A percentile compares a stretch with the other conserved stretches of the same genome.
Conservation (phyloP, 2,329 filamentous ascomycete genomes). For the Leptodontidium sp. region DNA sequence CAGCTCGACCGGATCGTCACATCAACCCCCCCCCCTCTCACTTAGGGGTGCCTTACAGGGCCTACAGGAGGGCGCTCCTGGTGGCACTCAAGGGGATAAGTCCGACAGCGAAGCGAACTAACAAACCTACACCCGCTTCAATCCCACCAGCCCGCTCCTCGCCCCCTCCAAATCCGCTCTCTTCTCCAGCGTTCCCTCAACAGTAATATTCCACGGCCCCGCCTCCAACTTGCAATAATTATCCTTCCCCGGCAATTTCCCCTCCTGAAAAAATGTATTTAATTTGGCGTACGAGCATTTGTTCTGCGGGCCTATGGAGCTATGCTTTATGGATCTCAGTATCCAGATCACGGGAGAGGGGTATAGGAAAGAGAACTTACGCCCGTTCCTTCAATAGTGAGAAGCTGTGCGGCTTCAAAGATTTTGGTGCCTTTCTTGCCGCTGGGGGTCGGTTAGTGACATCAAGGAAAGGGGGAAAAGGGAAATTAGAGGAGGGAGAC, state of each 20-base stretch:
- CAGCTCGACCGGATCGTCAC: too few species aligned
- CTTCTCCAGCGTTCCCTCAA: conserved; percentile 11
- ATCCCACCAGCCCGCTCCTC: too few species aligned
- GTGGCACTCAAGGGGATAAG: too few species aligned
- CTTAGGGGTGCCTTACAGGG: too few species aligned
- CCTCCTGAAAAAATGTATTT: conserved; percentile 28
- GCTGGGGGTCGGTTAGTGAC: conserved; percentile 26
- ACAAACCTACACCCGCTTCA: too few species aligned
- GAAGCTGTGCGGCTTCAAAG: conserved; percentile 55
- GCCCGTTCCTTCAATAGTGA: conserved; percentile 58
- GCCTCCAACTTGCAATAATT: conserved; percentile 27
- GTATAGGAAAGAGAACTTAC: conserved; percentile 50
- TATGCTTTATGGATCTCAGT: conserved; percentile 19
- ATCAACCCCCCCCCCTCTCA: too few species aligned
- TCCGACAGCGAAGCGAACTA: too few species aligned
- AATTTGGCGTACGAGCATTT: conserved; percentile 30
- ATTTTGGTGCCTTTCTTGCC: conserved; percentile 40
- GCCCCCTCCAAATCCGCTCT: too few species aligned
- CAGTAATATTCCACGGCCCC: conserved; percentile 31
- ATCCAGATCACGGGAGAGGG: neutral
- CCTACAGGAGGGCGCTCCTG: too few species aligned
- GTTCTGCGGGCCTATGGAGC: conserved; percentile 22
- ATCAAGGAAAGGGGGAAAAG: neutral
- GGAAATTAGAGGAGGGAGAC: neutral
- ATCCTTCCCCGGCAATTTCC: conserved; percentile 23